Evolutionary conservation across 306 rosid species (phyloP), one percentile per base, ranked within the genome.

Genomic region (Amphicarpaea edgeworthii): DNA sequence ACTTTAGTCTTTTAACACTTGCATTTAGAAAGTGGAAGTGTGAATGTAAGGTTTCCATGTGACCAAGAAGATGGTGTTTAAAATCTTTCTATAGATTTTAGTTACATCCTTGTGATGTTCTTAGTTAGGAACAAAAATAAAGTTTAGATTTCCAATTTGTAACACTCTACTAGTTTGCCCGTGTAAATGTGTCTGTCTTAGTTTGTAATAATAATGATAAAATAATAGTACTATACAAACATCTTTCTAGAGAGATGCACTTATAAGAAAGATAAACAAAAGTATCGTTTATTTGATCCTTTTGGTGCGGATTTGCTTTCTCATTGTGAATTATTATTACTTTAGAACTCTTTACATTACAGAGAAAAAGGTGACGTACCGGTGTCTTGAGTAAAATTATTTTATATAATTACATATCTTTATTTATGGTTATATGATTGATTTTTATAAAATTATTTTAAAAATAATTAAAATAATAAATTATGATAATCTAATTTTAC

Each of bases 291-390:
- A 24, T 51, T 40, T 41, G 46, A 41, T 40, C 20, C 30, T 21
- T 51, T 54, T 66, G n/a, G 58, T 2, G 46, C 16, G 66, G 26
- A 38, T 37, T 76, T 77, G 21, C 37, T 77, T 16, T 54, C 14
- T 8, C 41, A 77, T 41, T 77, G 59, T 68, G 60, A 57, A 57
- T 19, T 58, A 45, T 19, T 58, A 45, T 17, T 40, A 47, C 28
- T 26, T 53, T 16, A 17, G 32, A 77, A 15, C 46, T 46, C 34
- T 45, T 34, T 37, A n/a, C n/a, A n/a, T n/a, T n/a, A n/a, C n/a
- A n/a, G n/a, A n/a, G n/a, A n/a, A n/a, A n/a, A n/a, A n/a, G n/a
- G n/a, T n/a, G n/a, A n/a, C n/a, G n/a, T n/a, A n/a, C n/a, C n/a
- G n/a, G n/a, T n/a, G n/a, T n/a, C n/a, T n/a, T n/a, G n/a, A n/a